These are phyloP conservation scores for Oxyria digyna DNA, from an alignment of 148 eudicot genomes.

Conservation along the genomic window DNA sequence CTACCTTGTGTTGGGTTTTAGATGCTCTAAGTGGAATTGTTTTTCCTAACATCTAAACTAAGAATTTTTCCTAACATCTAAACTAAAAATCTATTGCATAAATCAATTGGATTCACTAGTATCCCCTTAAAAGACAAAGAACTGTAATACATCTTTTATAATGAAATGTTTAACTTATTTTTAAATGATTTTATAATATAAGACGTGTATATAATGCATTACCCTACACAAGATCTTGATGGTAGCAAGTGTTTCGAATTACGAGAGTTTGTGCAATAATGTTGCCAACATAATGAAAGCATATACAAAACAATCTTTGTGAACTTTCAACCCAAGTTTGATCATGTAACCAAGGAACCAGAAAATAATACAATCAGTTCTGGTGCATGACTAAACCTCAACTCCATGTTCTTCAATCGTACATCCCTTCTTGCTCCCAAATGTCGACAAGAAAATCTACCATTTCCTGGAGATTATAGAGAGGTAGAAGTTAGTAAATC, in stretches of 20 bases:
- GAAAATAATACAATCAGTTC: background rate
- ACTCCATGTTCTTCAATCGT: constrained; percentile 34
- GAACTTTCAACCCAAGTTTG: background rate
- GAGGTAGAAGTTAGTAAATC: background rate
- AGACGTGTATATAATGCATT: too few relatives aligned
- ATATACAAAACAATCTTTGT: background rate
- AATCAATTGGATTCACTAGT: too few relatives aligned
- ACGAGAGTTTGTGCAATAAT: background rate
- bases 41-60: too few relatives aligned
- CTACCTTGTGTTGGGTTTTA: too few relatives aligned
- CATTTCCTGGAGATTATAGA: constrained; percentile 48
- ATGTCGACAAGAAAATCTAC: constrained; percentile 71
- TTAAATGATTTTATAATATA: too few relatives aligned
- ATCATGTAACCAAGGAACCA: constrained; percentile 7
- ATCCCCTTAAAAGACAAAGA: too few relatives aligned
- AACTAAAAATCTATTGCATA: too few relatives aligned
- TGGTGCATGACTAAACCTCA: constrained; percentile 6
- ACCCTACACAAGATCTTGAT: background rate
- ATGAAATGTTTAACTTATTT: too few relatives aligned
- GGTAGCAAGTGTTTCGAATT: background rate
- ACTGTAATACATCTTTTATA: too few relatives aligned
- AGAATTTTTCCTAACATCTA: too few relatives aligned
- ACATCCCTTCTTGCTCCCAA: constrained; percentile 88
- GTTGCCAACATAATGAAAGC: background rate
- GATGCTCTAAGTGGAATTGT: too few relatives aligned